Percentiles rank a stretch among this genome's conserved stretches.
These are phyloP conservation scores for Globisporangium nagaii DNA, from an alignment of 352 stramenopile genomes.

Conservation along the genomic window DNA sequence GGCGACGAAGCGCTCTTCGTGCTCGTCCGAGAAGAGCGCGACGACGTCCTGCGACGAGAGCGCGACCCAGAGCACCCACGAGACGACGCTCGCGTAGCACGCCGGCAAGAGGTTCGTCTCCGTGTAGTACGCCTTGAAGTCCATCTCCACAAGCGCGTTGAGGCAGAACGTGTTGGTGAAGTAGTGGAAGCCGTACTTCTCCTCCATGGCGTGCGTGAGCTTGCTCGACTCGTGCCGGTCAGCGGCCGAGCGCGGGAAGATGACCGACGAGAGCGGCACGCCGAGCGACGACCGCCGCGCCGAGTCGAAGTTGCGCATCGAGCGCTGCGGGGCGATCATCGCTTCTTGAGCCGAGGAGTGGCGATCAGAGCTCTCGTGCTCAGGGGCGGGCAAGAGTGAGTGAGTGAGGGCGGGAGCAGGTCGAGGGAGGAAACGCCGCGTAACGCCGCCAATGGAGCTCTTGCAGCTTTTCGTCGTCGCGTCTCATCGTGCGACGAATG, in stretches of 20 bases:
- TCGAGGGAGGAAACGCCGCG: not conserved
- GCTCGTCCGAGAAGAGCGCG: conserved; percentile 32
- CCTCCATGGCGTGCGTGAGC: conserved; percentile 57
- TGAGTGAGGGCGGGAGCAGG: not conserved
- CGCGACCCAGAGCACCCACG: conserved; percentile 52
- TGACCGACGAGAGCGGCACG: conserved; percentile 58
- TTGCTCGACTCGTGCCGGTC: conserved; percentile 68
- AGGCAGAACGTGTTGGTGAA: conserved; percentile 71
- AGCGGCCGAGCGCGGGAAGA: conserved; percentile 63
- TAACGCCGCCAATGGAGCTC: not conserved
- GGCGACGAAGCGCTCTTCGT: conserved; percentile 22
- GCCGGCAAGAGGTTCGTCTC: conserved; percentile 62
- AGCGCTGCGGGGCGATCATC: conserved; percentile 3
- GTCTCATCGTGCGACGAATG: not conserved
- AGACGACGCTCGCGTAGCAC: conserved; percentile 51
- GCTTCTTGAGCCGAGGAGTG: not conserved
- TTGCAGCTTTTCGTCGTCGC: not conserved
- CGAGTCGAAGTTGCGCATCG: not conserved
- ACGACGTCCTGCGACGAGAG: conserved; percentile 37
- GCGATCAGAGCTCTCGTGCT: not conserved
- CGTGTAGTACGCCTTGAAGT: conserved; percentile 76
- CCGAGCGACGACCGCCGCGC: conserved; percentile 50
- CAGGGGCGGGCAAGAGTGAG: not conserved
- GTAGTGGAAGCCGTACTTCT: conserved; percentile 82
- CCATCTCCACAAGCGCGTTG: conserved; percentile 50